These are phyloP conservation scores for Keithomyces neogunnii DNA, from an alignment of 2,329 filamentous ascomycete genomes.

Conservation along the genomic window DNA sequence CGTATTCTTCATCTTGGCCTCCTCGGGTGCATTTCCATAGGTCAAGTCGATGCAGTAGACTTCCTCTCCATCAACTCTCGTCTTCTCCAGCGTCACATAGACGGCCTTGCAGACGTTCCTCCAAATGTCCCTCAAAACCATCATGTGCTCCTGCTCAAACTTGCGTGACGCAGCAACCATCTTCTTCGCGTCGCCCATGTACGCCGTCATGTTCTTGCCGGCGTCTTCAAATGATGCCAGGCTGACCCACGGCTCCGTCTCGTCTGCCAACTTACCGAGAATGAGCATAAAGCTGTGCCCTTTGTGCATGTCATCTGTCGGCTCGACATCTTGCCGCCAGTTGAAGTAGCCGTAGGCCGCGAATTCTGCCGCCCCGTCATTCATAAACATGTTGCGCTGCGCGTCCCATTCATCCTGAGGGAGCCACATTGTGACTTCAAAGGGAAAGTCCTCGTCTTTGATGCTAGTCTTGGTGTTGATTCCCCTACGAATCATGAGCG, in stretches of 20 bases:
- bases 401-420: constrained; percentile 6
- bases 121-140: neutral
- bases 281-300: constrained; percentile 3
- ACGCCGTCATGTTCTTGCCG: neutral
- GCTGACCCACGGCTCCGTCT: constrained; percentile 2
- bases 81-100: constrained; percentile 2
- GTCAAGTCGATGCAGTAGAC: constrained; percentile 5
- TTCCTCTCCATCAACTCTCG: neutral
- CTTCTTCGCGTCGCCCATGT: constrained; percentile 1
- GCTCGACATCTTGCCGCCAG: neutral
- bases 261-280: neutral
- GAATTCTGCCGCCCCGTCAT: constrained; percentile 4
- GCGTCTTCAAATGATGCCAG: constrained; percentile 1
- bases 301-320: neutral
- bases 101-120: neutral
- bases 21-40: neutral
- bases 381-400: constrained; percentile 5
- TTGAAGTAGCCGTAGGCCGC: neutral
- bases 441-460: constrained; percentile 4
- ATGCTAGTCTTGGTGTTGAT: constrained; percentile 1
- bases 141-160: neutral
- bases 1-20: neutral
- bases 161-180: neutral
- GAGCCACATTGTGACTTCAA: neutral
- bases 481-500: constrained; percentile 5